These are phyloP conservation scores for Purpureocillium lavendulum DNA, from an alignment of 2,329 filamentous ascomycete genomes.

Conservation along the genomic window DNA sequence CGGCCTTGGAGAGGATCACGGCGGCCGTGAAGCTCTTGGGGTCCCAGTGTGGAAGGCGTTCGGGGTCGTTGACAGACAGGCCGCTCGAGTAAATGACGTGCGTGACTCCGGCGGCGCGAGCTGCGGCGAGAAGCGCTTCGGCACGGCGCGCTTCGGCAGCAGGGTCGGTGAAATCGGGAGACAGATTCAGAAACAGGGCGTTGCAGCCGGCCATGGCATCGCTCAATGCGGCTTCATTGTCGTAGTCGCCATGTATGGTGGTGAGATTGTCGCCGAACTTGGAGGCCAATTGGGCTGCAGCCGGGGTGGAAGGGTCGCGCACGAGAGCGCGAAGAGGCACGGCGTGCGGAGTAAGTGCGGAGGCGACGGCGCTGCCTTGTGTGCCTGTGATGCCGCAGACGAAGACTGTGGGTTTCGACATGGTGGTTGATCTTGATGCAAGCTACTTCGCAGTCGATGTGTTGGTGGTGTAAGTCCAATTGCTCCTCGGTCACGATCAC, in stretches of 20 bases:
- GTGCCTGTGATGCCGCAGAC: constrained; percentile 30
- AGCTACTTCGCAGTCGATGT: too few relatives aligned
- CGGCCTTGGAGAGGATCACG: constrained; percentile 28
- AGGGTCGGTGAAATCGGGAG: constrained; percentile 21
- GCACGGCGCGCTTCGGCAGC: constrained; percentile 20
- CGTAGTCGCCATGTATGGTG: constrained; percentile 20
- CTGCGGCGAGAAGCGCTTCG: constrained; percentile 23
- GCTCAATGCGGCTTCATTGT: constrained; percentile 19
- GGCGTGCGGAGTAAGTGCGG: constrained; percentile 20
- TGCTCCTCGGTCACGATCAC: too few relatives aligned
- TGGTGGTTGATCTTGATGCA: too few relatives aligned
- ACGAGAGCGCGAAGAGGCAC: constrained; percentile 24
- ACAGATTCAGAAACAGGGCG: constrained; percentile 24
- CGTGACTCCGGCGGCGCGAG: constrained; percentile 25
- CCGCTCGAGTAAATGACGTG: constrained; percentile 28
- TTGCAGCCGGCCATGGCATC: constrained; percentile 19
- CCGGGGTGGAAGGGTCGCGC: constrained; percentile 19
- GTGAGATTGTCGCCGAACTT: constrained; percentile 21
- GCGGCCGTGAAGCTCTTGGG: constrained; percentile 16
- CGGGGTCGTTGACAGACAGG: constrained; percentile 19
- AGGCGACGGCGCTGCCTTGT: constrained; percentile 27
- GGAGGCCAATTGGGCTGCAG: constrained; percentile 17
- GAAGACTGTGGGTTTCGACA: constrained; percentile 24
- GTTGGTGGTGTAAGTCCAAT: too few relatives aligned
- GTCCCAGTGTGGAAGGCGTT: constrained; percentile 17